Percentiles rank a stretch among this genome's conserved stretches.
phyloP scores from a whole-genome alignment of 768 basidiomycete genomes.

The Neoboletus brunneissimus region DNA sequence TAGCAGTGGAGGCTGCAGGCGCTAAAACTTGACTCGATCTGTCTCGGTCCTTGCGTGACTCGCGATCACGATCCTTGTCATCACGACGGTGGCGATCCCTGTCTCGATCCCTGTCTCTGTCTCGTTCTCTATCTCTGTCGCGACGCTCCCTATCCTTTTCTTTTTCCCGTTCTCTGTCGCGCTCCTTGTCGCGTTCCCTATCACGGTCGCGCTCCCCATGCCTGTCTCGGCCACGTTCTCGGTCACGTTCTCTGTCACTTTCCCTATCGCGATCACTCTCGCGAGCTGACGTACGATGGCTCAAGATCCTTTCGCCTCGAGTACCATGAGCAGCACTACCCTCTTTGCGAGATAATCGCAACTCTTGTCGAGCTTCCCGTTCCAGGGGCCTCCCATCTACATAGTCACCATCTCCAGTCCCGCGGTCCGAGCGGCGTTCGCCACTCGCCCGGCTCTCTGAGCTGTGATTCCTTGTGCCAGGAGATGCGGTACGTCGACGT shows the following conservation, averaged over 20 bases:
- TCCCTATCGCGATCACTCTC: constrained; percentile 41
- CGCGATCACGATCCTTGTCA: constrained; percentile 63
- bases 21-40: constrained; percentile 34
- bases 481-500: constrained; percentile 63
- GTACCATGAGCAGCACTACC: constrained; percentile 51
- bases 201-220: constrained; percentile 49
- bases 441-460: constrained; percentile 71
- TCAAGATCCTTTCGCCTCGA: constrained; percentile 46
- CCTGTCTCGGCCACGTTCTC: constrained; percentile 45
- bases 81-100: constrained; percentile 52
- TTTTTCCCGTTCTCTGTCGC: constrained; percentile 35
- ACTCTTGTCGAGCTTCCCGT: constrained; percentile 47
- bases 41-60: constrained; percentile 62
- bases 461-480: constrained; percentile 65
- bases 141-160: constrained; percentile 41
- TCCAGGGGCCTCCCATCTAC: constrained; percentile 54
- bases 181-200: constrained; percentile 43
- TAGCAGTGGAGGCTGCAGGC: constrained; percentile 27
- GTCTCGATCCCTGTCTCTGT: constrained; percentile 44
- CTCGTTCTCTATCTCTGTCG: constrained; percentile 46
- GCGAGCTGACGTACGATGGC: constrained; percentile 38
- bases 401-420: constrained; percentile 41
- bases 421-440: constrained; percentile 58
- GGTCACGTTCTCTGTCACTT: constrained; percentile 46
- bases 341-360: constrained; percentile 42